phyloP scores from a whole-genome alignment of 345 rosid species.

The Rhodamnia rubescens region DNA sequence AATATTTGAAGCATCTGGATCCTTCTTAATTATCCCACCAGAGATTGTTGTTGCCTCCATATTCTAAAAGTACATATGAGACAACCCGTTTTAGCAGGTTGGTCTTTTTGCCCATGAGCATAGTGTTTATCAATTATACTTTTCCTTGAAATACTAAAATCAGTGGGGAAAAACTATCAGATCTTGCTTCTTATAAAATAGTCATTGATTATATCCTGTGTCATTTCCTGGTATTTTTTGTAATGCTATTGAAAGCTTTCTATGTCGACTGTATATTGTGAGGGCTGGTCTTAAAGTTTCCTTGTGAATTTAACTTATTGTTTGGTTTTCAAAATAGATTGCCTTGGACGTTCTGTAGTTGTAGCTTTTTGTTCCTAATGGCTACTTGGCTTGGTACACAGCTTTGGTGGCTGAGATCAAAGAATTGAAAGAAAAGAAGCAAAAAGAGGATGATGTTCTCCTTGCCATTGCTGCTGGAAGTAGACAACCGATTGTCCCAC shows the following conservation, averaged over 20 bases:
- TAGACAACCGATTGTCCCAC: constrained; percentile 57
- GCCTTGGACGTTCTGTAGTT: neutral
- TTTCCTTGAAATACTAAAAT: neutral
- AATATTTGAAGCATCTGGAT: neutral
- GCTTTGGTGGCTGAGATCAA: constrained; percentile 85
- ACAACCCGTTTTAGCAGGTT: neutral
- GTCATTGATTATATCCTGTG: neutral
- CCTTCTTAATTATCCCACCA: neutral
- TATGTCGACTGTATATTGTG: neutral
- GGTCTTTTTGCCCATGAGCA: neutral
- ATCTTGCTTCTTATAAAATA: neutral
- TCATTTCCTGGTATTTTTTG: neutral
- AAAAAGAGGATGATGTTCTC: constrained; percentile 64
- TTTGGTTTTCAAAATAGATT: neutral
- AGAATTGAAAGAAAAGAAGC: constrained; percentile 84
- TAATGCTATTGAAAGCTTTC: neutral
- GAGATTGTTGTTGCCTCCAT: neutral
- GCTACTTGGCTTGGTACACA: constrained; percentile 12
- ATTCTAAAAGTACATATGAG: neutral
- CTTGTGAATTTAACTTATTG: neutral
- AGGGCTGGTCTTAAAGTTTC: neutral
- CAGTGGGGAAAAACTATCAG: neutral
- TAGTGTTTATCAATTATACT: neutral
- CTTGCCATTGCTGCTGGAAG: constrained; percentile 72
- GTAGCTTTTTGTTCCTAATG: neutral